These are phyloP conservation scores for Sporisorium scitamineum DNA, from an alignment of 1,284 basidiomycete genomes.

Conservation along the genomic window DNA sequence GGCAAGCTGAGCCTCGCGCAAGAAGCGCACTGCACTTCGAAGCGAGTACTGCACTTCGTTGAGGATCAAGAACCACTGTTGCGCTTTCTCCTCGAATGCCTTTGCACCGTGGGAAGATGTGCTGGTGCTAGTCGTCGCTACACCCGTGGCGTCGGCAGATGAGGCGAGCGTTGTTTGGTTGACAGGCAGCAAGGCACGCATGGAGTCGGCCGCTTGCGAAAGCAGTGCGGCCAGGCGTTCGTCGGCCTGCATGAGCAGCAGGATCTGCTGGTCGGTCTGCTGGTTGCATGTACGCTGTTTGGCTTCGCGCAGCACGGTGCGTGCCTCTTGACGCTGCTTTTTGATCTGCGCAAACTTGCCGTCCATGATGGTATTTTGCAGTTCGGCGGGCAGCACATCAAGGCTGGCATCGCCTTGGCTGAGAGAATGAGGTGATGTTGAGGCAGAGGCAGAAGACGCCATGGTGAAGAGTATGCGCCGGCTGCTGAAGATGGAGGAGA, in stretches of 20 bases:
- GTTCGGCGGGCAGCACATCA: constrained; percentile 23
- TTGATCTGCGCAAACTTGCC: constrained; percentile 40
- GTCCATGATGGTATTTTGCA: constrained; percentile 40
- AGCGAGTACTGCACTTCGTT: constrained; percentile 55
- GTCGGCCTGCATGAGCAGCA: constrained; percentile 51
- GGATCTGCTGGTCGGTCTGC: constrained; percentile 51
- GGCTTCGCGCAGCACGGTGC: constrained; percentile 35
- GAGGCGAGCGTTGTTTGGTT: not conserved
- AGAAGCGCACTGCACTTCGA: constrained; percentile 32
- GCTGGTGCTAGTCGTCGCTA: not conserved
- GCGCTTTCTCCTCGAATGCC: constrained; percentile 44
- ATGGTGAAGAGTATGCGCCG: not conserved
- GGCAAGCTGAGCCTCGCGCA: constrained; percentile 42
- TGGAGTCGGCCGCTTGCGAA: constrained; percentile 48
- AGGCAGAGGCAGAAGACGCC: not conserved
- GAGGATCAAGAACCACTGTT: constrained; percentile 53
- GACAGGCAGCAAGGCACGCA: constrained; percentile 38
- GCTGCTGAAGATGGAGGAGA: not conserved
- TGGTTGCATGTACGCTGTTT: constrained; percentile 40
- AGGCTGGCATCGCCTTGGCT: not conserved
- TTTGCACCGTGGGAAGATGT: constrained; percentile 21
- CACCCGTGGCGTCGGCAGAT: not conserved
- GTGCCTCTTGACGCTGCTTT: constrained; percentile 37
- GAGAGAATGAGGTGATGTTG: not conserved
- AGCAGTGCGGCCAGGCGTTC: constrained; percentile 43